Base-by-base conservation (phyloP, 345 rosid genomes). In the Anastatica hierochuntica region DNA sequence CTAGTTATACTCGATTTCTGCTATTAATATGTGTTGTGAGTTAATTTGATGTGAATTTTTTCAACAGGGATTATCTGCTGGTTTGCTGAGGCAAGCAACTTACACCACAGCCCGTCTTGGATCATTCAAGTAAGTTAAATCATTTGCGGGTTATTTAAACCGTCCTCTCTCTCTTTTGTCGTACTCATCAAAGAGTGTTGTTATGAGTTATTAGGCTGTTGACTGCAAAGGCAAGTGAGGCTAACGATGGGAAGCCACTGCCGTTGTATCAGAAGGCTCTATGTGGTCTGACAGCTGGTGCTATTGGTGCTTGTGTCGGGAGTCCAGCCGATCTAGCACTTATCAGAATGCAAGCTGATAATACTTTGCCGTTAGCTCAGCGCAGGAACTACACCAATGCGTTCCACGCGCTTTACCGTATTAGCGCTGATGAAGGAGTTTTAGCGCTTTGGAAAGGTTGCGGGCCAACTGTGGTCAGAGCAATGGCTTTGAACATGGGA, bases 401-500 rank as follows among this genome's bases (percentile, higher is more conserved):
- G n/a, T 88, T 92, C 79, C 80, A 92, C 34, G 98, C 98, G 4
- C 98, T 92, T 53, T 77, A 58, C 59, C 94, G 95, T 21, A 92
- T 92, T 34, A 60, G 53, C 18, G 69, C 81, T 0, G 98, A 88
- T 64, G 98, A 92, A 70, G 98, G 98, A 16, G 80, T 92, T 68
- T 58, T 88, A 66, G 94, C 98, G 3, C 97, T 92, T 12, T 92
- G 98, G 98, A 92, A 92, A 80, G 98, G 98, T 35, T 95, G 97
- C 49, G 98, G 97, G 14, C 98, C 98, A 1, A 92, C 98, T 34
- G 98, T 92, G 11, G 97, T 92, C 49, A 83, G 98, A 67, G 98
- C 98, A 8, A 92, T 92, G 98, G 98, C 98, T 17, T 72, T 92
- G 83, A 92, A 92, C 80, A 92, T 85, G 98, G 98, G 98, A 49